Evolutionary conservation across 2,329 filamentous ascomycete species (phyloP).

Genomic region (Xylaria arbuscula): DNA sequence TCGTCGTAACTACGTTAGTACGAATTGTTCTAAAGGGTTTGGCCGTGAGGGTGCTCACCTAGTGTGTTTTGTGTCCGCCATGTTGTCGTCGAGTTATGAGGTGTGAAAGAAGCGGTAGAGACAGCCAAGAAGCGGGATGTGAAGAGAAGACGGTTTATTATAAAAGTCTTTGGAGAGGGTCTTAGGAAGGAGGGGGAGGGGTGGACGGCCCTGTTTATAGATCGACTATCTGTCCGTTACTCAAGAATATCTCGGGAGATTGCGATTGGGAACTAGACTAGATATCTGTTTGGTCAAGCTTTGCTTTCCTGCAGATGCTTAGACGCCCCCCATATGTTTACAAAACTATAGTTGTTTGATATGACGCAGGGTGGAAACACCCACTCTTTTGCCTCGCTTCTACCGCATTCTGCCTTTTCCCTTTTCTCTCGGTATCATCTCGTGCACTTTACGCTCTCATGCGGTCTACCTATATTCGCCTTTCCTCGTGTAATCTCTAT

Average conservation of each 20-base stretch:
- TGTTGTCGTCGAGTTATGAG: slow-evolving; percentile 33
- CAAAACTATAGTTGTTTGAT: slow-evolving; percentile 7
- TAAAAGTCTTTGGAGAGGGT: slow-evolving; percentile 3
- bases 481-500: neutral
- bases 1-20: slow-evolving; percentile 16
- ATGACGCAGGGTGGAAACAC: slow-evolving; percentile 28
- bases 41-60: slow-evolving; percentile 34
- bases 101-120: neutral
- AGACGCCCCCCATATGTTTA: slow-evolving; percentile 13
- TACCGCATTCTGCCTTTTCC: neutral
- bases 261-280: neutral
- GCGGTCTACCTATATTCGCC: neutral
- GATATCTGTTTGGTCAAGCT: slow-evolving; percentile 5
- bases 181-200: slow-evolving; percentile 2
- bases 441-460: neutral
- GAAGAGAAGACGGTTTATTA: neutral
- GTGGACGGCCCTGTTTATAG: neutral
- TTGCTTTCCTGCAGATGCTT: slow-evolving; percentile 9
- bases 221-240: slow-evolving; percentile 8
- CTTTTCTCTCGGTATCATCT: neutral
- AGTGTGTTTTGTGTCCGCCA: slow-evolving; percentile 46
- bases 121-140: neutral
- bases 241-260: slow-evolving; percentile 15
- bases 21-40: no score
- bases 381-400: slow-evolving; percentile 5